Base-by-base conservation (phyloP, 2,329 filamentous ascomycete genomes). In the Diaporthe australafricana region DNA sequence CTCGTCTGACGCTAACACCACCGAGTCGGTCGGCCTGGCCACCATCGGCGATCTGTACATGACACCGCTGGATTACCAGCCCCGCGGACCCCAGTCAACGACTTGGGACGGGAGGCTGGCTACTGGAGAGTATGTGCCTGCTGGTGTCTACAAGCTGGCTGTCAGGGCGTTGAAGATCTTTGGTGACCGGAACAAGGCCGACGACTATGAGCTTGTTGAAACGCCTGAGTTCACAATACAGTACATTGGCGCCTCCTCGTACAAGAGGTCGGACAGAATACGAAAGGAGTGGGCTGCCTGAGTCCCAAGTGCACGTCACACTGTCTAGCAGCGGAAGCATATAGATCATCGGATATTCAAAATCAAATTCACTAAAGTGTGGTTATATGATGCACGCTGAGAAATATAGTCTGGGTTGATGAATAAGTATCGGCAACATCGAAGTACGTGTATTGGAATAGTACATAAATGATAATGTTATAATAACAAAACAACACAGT, bases 101-200 rank as follows among this genome's bases (percentile, higher is more conserved):
- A 66, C 71, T 0, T 90, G 86, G 82, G 83, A 86, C 63, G 88
- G 88, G 16, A 79, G 80, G 67, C 78, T 90, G 6, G 80, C 80
- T 0, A 82, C 85, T 12, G 87, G 86, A 17, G 80, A 76, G 1
- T 88, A 85, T 72, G 87, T 83, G 1, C 84, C 86, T 0, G 80
- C 82, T 0, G 88, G 88, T 14, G 75, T 77, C 35, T 90, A 90
- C 78, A 85, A 84, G 77, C 80, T 89, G 63, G 80, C 81, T 1
- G 80, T 88, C 38, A 83, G 83, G 70, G 85, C 87, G 2, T 77
- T 90, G 74, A 83, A 83, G 72, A 83, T 90, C 72, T 88, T 86
- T 76, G 88, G 88, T 6, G 81, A 89, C 70, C 78, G 79, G 42
- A 77, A 79, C 17, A 80, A 84, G 70, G 72, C 80, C 2, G 79